Evolutionary conservation across 169 alveolate genomes (phyloP).

Genomic region (Plasmodium gallinaceum): DNA sequence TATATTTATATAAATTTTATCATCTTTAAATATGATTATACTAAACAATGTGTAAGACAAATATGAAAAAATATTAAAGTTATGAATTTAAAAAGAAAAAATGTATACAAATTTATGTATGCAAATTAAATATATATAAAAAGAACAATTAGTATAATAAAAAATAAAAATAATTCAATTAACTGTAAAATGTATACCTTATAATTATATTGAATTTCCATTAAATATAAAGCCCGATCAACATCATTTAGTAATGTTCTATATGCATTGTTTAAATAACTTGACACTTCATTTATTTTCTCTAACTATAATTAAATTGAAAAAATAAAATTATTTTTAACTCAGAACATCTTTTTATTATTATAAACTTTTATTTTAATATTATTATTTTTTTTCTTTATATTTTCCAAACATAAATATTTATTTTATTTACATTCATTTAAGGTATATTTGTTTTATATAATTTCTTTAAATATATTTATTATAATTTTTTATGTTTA

Average conservation of each 20-base stretch:
- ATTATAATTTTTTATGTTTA: neutral
- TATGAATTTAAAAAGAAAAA: neutral
- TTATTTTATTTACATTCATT: neutral
- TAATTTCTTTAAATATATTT: neutral
- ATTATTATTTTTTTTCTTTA: no score
- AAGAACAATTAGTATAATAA: neutral
- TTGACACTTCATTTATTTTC: conserved; percentile 59
- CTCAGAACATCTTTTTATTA: neutral
- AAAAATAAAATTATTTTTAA: neutral
- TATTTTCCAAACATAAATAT: neutral
- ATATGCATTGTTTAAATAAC: conserved; percentile 69
- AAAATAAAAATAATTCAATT: no score
- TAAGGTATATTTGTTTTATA: neutral
- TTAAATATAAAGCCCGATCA: conserved; percentile 44
- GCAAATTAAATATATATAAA: neutral
- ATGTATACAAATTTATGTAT: neutral
- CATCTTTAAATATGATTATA: neutral
- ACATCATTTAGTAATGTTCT: conserved; percentile 27
- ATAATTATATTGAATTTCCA: conserved; percentile 32
- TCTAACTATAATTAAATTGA: conserved; percentile 25
- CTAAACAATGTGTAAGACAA: neutral
- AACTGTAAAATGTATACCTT: conserved; percentile 13
- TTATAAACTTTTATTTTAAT: no score
- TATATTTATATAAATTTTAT: neutral
- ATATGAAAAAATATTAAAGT: no score